phyloP scores from a whole-genome alignment of 1,284 basidiomycete species.

The Microstroma glucosiphilum region DNA sequence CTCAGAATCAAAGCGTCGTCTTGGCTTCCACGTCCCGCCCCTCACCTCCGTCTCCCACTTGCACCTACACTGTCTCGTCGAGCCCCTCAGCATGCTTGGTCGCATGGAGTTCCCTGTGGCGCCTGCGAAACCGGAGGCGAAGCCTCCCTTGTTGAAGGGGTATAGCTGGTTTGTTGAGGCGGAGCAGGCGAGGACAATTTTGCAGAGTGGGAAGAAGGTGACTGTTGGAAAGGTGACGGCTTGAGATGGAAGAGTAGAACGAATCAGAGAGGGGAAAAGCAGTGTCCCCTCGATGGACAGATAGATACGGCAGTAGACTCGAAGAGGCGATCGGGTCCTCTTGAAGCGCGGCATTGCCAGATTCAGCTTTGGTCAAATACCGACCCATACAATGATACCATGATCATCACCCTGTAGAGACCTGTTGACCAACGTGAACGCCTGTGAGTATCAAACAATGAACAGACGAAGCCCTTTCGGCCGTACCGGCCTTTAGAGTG shows the following conservation, averaged over 20 bases:
- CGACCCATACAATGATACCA: no score
- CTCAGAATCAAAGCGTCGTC: conserved; percentile 21
- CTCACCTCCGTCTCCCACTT: conserved; percentile 72
- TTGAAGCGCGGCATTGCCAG: no score
- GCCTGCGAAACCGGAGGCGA: neutral
- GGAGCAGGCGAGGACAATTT: conserved; percentile 61
- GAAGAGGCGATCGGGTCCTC: no score
- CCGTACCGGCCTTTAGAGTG: no score
- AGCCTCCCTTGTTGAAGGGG: conserved; percentile 57
- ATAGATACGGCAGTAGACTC: no score
- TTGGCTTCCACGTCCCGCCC: conserved; percentile 64
- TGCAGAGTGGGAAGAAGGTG: conserved; percentile 59
- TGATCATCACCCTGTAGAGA: no score
- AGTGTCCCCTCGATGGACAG: no score
- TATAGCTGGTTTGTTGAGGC: conserved; percentile 71
- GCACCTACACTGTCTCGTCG: conserved; percentile 69
- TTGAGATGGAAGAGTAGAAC: neutral
- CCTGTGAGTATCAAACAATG: no score
- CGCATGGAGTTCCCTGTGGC: conserved; percentile 61
- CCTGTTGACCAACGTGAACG: no score
- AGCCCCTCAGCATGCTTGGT: conserved; percentile 60
- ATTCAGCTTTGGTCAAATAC: no score
- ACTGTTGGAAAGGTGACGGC: conserved; percentile 50
- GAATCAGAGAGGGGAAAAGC: neutral
- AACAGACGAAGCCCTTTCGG: no score